Evolutionary conservation across 306 rosid species (phyloP), one percentile per base, ranked within the genome.

Genomic region (Comarum palustre): DNA sequence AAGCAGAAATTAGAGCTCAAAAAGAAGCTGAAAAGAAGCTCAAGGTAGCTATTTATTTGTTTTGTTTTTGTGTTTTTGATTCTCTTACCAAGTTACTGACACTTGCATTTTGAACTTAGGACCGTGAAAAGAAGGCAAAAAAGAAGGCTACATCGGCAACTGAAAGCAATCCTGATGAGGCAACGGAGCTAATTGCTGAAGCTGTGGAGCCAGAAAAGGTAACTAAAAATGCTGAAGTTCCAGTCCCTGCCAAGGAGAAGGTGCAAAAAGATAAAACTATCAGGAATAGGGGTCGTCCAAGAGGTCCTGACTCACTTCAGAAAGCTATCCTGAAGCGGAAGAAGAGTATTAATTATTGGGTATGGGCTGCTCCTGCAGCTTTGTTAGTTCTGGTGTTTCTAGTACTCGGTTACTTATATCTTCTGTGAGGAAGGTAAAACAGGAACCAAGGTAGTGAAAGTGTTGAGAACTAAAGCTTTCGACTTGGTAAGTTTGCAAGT

Each of bases 21-120:
- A 95, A 95, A 88, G 97, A 90, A 79, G 92, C 95, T 70, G 99
- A 91, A 78, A 91, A 90, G 96, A 95, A 91, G 87, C 85, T 80
- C 16, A 90, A 91, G 94, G 99, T 78, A 63, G 84, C 72, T 55
- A 24, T 73, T 68, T 36, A 66, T 69, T 27, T 32, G 34, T 59
- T 69, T 6, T 17, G 14, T 31, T 15, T 61, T 60, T 2, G n/a
- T 7, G 19, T 6, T 31, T 31, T 15, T 57, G 5, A 25, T 14
- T 54, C 3, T 45, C 34, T 52, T 74, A 51, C 51, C 14, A 27
- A n/a, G 48, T 22, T 68, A 9, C 15, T 72, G 39, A 77, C 51
- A 13, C 1, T 41, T 79, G 58, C 63, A 10, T 52, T 71, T 66
- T 73, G 54, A 76, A 77, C 76, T 75, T 82, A 95, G 97, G 96